Base-by-base conservation (phyloP, 768 basidiomycete species). In the Terana coerulea region DNA sequence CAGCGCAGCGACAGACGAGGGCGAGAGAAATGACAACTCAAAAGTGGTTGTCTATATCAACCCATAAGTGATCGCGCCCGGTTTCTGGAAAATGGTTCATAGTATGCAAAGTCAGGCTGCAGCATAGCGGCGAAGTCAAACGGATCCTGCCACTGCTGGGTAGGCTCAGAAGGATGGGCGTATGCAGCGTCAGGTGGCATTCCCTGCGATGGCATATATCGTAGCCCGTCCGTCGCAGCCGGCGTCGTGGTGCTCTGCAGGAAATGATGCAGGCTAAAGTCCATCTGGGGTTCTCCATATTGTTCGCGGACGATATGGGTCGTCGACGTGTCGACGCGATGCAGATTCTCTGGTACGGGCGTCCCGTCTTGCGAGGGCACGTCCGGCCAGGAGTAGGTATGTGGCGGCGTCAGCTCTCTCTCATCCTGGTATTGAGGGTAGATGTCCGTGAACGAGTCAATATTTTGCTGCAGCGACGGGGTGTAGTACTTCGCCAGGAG, bases 191-290 rank as follows among this genome's bases (percentile, higher is more conserved):
- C 26, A n/a, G n/a, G n/a, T n/a, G n/a, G n/a, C n/a, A n/a, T n/a
- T n/a, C n/a, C n/a, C n/a, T n/a, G n/a, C n/a, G n/a, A n/a, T n/a
- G n/a, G n/a, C n/a, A n/a, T n/a, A n/a, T n/a, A n/a, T n/a, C n/a
- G n/a, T n/a, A n/a, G n/a, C n/a, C n/a, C n/a, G n/a, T n/a, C n/a
- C n/a, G n/a, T n/a, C n/a, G n/a, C n/a, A n/a, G 30, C 15, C 6
- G 31, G 30, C 14, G 45, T 11, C 8, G 24, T 29, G 12, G 50
- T 49, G 36, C 50, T 51, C 26, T 43, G 19, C 26, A 57, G 36
- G 36, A 77, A 79, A 51, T 76, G 68, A 10, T 70, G 66, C 28
- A 77, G 61, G 49, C 75, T 77, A 59, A 77, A 75, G 59, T 77
- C 77, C 73, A 77, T 77, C 47, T 72, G 67, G 10, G 65, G 59